Evolutionary conservation across 768 basidiomycete species (phyloP).

Genomic region (Peribolospora kevripleyi): DNA sequence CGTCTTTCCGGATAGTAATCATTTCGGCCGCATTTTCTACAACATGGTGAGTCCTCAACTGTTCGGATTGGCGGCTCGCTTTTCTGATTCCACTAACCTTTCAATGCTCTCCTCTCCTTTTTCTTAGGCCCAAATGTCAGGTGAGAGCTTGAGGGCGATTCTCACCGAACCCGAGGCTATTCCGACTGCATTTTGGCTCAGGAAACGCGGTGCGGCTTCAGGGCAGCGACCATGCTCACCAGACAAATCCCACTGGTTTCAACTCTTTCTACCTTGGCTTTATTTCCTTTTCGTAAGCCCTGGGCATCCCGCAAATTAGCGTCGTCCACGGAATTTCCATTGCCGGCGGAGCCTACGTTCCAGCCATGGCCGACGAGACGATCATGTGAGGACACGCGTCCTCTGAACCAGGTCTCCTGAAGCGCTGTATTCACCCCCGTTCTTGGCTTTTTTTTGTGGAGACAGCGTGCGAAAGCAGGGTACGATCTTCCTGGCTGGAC

Average conservation of each 20-base stretch:
- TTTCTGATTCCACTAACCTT: neutral
- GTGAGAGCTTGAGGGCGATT: too few relatives aligned
- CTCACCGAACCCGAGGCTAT: too few relatives aligned
- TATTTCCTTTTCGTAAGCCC: conserved; percentile 24
- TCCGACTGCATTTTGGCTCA: too few relatives aligned
- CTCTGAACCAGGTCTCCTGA: conserved; percentile 8
- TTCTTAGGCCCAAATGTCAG: conserved; percentile 54
- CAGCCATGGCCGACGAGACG: conserved; percentile 75
- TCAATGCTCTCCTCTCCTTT: neutral
- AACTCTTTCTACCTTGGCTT: too few relatives aligned
- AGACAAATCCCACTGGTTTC: too few relatives aligned
- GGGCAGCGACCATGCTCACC: too few relatives aligned
- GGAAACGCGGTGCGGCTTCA: too few relatives aligned
- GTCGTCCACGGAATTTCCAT: conserved; percentile 87
- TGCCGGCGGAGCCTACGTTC: conserved; percentile 43
- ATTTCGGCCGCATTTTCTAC: conserved; percentile 90
- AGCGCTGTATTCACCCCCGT: conserved; percentile 7
- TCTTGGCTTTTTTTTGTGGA: neutral
- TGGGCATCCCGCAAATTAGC: conserved; percentile 73
- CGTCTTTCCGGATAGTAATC: conserved; percentile 80
- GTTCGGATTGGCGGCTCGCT: neutral
- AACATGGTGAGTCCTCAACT: conserved; percentile 44
- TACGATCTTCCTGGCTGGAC: conserved; percentile 78
- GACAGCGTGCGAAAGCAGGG: conserved; percentile 76
- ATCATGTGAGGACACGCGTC: too few relatives aligned